Base-by-base conservation (phyloP, 2,329 filamentous ascomycete genomes). In the Beauveria asiatica region DNA sequence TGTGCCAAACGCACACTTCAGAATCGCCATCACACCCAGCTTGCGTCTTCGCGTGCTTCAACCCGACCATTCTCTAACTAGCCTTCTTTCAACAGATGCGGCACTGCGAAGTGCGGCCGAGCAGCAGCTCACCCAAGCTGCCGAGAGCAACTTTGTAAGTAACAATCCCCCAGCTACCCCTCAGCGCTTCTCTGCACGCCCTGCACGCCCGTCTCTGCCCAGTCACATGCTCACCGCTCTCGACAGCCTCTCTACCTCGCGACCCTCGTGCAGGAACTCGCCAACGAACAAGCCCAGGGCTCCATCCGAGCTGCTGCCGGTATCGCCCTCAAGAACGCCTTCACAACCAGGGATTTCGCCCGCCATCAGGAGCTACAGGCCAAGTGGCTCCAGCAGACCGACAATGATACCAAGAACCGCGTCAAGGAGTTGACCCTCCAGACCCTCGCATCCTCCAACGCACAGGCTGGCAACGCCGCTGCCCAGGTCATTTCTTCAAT, bases 311-410 rank as follows among this genome's bases (percentile, higher is more conserved):
- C 90, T 68, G 93, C 94, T 67, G 94, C 94, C 69, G 94, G 92
- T 85, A 85, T 99, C 69, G 93, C 94, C 68, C 82, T 99, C 71
- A 99, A 99, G 80, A 99, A 99, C 82, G 89, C 94, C 70, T 97
- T 99, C 80, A 91, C 90, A 71, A 90, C 92, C 70, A 89, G 94
- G 81, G 94, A 99, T 76, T 87, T 87, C 70, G 80, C 85, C 70
- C 88, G 92, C 72, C 86, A 96, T 77, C 88, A 90, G 72, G 89
- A 95, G 73, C 85, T 97, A 61, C 94, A 97, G 78, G 83, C 86
- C 71, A 92, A 95, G 87, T 99, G 94, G 94, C 80, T 94, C 64
- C 84, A 87, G 73, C 86, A 89, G 72, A 88, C 93, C 66, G 88
- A 91, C 70, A 81, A 85, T 67, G 85, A 89, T 63, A 89, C 92